Evolutionary conservation across 768 basidiomycete species (phyloP), one percentile per base, ranked within the genome.

Genomic region (Cyclocybe cylindracea): DNA sequence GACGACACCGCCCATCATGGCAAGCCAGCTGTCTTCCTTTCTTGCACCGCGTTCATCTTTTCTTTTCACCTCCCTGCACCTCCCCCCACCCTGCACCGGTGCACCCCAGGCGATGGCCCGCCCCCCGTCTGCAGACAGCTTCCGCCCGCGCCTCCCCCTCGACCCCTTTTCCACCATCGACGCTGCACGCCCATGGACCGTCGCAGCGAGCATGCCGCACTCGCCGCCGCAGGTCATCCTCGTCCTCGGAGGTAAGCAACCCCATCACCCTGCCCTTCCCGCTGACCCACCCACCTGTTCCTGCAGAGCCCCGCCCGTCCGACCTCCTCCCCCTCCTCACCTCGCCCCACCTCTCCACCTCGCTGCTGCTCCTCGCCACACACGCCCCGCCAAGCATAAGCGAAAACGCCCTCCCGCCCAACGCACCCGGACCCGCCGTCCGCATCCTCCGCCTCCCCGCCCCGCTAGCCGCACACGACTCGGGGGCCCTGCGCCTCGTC

Each of bases 361-460:
- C 70, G 0, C 69, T 78, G 24, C 37, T 79, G n/a, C 55, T 79
- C 37, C 58, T 77, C 42, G 76, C 75, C 0, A 73, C 76, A 0
- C 72, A 77, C 59, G 55, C 62, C 2, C 74, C 74, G 0, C 70
- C 70, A 3, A 56, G 68, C 0, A 54, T 70, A n/a, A n/a, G n/a
- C n/a, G n/a, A n/a, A n/a, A n/a, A n/a, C 19, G 62, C 63, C 19
- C 47, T 48, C 8, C 48, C 56, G 7, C 51, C 58, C 11, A 36
- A 40, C 32, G 19, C 54, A n/a, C 44, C 55, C 10, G 55, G 50
- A 2, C 65, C 69, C 19, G 39, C 68, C 51, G 50, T 63, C 52
- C 50, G 71, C 50, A 61, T 76, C 48, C 66, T 77, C 5, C 70
- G 63, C 39, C 70, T 76, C 11, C 40, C 60, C 19, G 51, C 60